Base-by-base conservation (phyloP, 2,329 filamentous ascomycete genomes). In the Alternaria ethzedia region DNA sequence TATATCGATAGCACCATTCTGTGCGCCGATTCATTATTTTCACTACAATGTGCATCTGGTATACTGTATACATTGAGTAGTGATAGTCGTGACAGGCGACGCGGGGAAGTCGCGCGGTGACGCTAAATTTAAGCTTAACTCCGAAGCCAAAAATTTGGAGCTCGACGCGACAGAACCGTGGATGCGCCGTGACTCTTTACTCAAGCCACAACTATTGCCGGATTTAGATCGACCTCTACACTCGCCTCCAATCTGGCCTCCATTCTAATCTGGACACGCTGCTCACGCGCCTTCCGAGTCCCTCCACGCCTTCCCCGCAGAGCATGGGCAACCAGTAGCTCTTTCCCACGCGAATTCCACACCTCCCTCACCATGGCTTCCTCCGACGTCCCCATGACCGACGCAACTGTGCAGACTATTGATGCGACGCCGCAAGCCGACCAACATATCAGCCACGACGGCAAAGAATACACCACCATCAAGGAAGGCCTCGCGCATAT, bases 401-500 rank as follows among this genome's bases (percentile, higher is more conserved):
- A 69, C 6, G 25, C 63, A 13, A 44, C 59, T 15, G 30, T 50
- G n/a, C 64, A 69, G 17, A 69, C 70, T 2, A 75, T 80, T 28
- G 70, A 77, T 28, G 69, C 71, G 28, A 55, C 58, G 4, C 79
- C 79, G 8, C 57, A 67, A 46, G 71, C 65, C 10, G 78, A 72
- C 12, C 78, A 80, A 62, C 67, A 54, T 21, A 73, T 82, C 43
- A 70, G 59, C 26, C 84, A 88, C 71, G 76, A 83, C 44, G 86
- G 82, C 12, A 85, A 83, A 57, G 79, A 84, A 60, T 90, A 88
- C 72, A 86, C 84, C 25, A 87, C 88, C 0, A 84, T 91, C 60
- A 87, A 87, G 63, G 90, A 92, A 79, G 90, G 90, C 6, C 79
- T 86, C n/a, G 90, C 90, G 41, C 84, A 89, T 68, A 91, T 92